Percentiles rank a stretch among this genome's conserved stretches.
Evolutionary conservation across 2,329 filamentous ascomycete species (phyloP).

Genomic region (Exophiala mesophila): DNA sequence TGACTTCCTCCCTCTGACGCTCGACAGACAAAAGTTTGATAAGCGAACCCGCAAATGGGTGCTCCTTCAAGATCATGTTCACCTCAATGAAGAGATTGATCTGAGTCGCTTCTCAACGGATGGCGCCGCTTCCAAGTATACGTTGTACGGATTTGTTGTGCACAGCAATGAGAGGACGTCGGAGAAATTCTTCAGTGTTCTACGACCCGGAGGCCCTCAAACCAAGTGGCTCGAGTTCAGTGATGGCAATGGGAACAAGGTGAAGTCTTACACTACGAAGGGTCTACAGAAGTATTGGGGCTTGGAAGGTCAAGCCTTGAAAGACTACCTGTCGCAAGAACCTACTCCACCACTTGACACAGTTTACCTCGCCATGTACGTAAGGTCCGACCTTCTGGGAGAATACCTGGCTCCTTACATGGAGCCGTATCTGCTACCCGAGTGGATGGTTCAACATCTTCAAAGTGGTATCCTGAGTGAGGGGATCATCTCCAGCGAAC

Average conservation of each 20-base stretch:
- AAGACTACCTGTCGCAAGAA: too few relatives aligned
- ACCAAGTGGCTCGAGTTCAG: slow-evolving; percentile 58
- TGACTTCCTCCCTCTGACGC: slow-evolving; percentile 50
- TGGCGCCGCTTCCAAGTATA: slow-evolving; percentile 43
- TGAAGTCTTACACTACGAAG: slow-evolving; percentile 53
- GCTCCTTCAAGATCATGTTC: slow-evolving; percentile 53
- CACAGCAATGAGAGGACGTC: slow-evolving; percentile 57
- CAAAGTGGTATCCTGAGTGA: slow-evolving; percentile 21
- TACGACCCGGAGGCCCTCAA: slow-evolving; percentile 53
- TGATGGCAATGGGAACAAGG: slow-evolving; percentile 51
- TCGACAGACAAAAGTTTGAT: slow-evolving; percentile 55
- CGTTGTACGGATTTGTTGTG: slow-evolving; percentile 56
- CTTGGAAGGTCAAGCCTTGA: slow-evolving; percentile 35
- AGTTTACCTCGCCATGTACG: slow-evolving; percentile 53
- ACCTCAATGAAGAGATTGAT: slow-evolving; percentile 50
- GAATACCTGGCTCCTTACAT: slow-evolving; percentile 39
- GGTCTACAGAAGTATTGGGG: slow-evolving; percentile 51
- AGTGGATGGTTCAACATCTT: slow-evolving; percentile 38
- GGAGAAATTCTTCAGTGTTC: slow-evolving; percentile 55
- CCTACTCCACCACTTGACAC: slow-evolving; percentile 37
- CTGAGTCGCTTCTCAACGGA: slow-evolving; percentile 36
- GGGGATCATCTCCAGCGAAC: slow-evolving; percentile 19
- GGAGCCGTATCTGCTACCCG: slow-evolving; percentile 46
- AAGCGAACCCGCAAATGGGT: slow-evolving; percentile 51
- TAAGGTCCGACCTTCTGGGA: slow-evolving; percentile 46